These are phyloP conservation scores for Cladosporium sphaerospermum DNA, from an alignment of 2,329 filamentous ascomycete genomes.

Conservation along the genomic window DNA sequence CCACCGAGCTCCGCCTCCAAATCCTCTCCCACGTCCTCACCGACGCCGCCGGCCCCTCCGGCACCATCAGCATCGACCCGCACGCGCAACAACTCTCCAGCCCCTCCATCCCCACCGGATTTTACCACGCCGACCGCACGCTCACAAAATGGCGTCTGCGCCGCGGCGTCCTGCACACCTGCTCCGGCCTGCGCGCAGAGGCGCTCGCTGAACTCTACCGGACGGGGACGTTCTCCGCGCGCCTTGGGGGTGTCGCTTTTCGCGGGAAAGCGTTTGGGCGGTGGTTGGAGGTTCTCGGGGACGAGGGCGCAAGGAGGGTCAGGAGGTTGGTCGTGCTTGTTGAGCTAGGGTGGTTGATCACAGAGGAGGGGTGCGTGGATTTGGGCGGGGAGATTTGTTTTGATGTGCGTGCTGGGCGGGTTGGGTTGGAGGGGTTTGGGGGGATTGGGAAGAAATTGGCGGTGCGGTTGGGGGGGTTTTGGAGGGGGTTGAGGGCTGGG, in stretches of 20 bases:
- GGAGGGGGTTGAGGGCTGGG: not conserved
- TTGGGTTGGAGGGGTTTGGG: not conserved
- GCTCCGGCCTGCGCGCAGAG: not conserved
- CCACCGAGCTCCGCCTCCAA: not conserved
- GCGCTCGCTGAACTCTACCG: not conserved
- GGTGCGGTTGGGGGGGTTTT: not conserved
- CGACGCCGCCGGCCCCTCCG: not conserved
- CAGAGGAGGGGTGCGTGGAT: not conserved
- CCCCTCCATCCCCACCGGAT: not conserved
- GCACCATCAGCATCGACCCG: constrained; percentile 1
- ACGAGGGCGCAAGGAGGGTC: not conserved
- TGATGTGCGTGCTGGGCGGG: not conserved
- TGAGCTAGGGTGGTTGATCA: too few relatives aligned
- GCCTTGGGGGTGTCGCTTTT: not conserved
- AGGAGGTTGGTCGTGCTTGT: not conserved
- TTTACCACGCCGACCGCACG: not conserved
- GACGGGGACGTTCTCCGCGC: not conserved
- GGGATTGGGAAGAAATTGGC: not conserved
- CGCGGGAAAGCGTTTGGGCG: not conserved
- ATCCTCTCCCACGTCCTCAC: not conserved
- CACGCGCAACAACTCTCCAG: not conserved
- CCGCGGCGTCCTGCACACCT: not conserved
- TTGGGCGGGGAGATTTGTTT: not conserved
- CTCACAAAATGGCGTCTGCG: not conserved
- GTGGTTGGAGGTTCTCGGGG: not conserved